A percentile compares a stretch with the other conserved stretches of the same genome.
Conservation (phyloP, 352 stramenopile genomes). For the Globisporangium irregulare region DNA sequence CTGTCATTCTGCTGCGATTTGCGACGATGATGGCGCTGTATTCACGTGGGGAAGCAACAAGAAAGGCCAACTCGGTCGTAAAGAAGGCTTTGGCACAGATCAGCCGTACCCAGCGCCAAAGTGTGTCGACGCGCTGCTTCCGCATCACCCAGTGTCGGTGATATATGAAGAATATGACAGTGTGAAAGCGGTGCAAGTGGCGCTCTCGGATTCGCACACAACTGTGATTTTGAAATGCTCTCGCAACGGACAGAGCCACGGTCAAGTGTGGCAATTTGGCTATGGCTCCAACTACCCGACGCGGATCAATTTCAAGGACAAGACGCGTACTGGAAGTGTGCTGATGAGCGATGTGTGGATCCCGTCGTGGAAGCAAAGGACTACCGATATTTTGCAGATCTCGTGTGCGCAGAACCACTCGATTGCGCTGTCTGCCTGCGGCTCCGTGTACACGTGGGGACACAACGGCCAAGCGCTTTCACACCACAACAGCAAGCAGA, state of each 20-base stretch:
- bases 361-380: conserved; percentile 47
- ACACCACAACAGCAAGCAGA: conserved; percentile 23
- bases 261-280: conserved; percentile 80
- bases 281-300: conserved; percentile 68
- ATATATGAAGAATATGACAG: conserved; percentile 57
- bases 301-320: conserved; percentile 56
- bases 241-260: conserved; percentile 49
- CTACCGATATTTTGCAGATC: conserved; percentile 59
- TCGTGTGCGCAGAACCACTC: conserved; percentile 79
- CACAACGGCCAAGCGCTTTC: conserved; percentile 68
- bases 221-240: conserved; percentile 61
- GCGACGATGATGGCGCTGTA: conserved; percentile 35
- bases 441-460: conserved; percentile 74
- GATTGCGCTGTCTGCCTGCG: conserved; percentile 62
- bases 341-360: conserved; percentile 61
- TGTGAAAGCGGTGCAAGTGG: conserved; percentile 41
- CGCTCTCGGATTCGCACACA: conserved; percentile 73
- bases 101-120: conserved; percentile 55
- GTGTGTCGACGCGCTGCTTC: conserved; percentile 55
- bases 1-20: conserved; percentile 72
- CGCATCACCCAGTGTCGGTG: conserved; percentile 49
- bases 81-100: conserved; percentile 69
- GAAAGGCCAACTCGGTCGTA: conserved; percentile 71
- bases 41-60: conserved; percentile 85
- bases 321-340: conserved; percentile 26